Evolutionary conservation across 164 flowering plant species (phyloP), one percentile per base, ranked within the genome.

Genomic region (Malania oleifera): DNA sequence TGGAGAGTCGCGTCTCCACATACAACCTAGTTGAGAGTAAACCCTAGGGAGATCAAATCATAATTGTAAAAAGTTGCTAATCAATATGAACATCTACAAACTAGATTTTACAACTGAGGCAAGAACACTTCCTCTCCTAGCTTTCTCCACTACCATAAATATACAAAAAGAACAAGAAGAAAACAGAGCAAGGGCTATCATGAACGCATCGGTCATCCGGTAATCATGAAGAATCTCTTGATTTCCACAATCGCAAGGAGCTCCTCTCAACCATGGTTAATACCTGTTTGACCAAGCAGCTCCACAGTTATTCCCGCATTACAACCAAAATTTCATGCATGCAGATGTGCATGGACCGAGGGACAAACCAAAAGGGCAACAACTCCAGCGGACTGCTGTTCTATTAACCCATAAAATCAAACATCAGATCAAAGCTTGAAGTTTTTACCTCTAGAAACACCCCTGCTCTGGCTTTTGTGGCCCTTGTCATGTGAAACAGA

Each of bases 401-500:
- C 3, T 6, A 11, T 31, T 9, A n/a, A 18, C 2, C n/a, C 2
- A 17, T 15, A 54, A 9, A 28, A 15, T 28, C 38, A 28, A 19
- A 13, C 2, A 22, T 5, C 13, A 56, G n/a, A 9, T n/a, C 9
- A 19, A 11, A 39, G n/a, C 6, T n/a, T 2, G 22, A 45, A 50
- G 11, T 12, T 44, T 37, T 64, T 60, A 73, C 85, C 81, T 62
- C 67, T 72, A 23, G 72, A 61, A 39, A 37, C 47, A 64, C 43
- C 67, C 54, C 67, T 71, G 59, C 39, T 73, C 35, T 70, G 79
- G 47, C 53, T 68, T 70, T 57, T 76, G 39, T 67, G 67, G 51
- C 73, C 67, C 61, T 69, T 84, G 59, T 78, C 84, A 60, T 80
- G 85, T 8, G 84, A 75, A 60, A 57, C 67, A n/a, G 82, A 59